Base-by-base conservation (phyloP, 1,284 basidiomycete genomes). In the Filobasidium uniguttulatum region DNA sequence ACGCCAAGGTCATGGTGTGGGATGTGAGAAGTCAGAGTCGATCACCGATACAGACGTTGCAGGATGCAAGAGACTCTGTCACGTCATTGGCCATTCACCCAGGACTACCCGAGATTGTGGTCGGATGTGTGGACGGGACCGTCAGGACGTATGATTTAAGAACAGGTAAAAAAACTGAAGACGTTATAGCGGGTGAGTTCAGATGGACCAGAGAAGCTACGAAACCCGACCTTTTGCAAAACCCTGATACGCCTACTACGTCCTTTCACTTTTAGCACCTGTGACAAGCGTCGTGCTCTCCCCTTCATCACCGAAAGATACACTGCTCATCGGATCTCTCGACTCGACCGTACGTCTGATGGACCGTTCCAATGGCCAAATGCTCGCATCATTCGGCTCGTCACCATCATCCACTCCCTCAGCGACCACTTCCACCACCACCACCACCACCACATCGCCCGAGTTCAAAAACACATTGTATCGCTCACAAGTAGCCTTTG, bases 61-160 rank as follows among this genome's bases (percentile, higher is more conserved):
- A 90, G 50, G 90, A 97, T 57, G 85, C 91, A 0, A 80, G 79
- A 19, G 91, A 96, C 60, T 82, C 86, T 1, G 81, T 99, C 44
- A 89, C 90, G 57, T 77, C 82, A 8, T 67, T 98, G n/a, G 55
- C 53, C 67, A 81, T 71, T 68, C 25, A 43, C 5, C 28, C 50
- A 3, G 36, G 38, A 15, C 58, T 56, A 33, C 76, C 78, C 15
- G 77, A 75, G 50, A 77, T 97, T 56, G 74, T 83, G 37, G 77
- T 87, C 0, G 87, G 86, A 1, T 89, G 85, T 0, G 82, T 93
- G 2, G 94, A 99, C 58, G 93, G 94, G 1, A 76, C 83, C 59
- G 79, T 96, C 29, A 78, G 94, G 20, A 85, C 83, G 1, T 97
- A 97, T 68, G 94, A 98, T 67, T 71, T 98, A 28, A 81, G 93